Conservation (phyloP, 176 grass and related monocot species). For the Zizania latifolia region DNA sequence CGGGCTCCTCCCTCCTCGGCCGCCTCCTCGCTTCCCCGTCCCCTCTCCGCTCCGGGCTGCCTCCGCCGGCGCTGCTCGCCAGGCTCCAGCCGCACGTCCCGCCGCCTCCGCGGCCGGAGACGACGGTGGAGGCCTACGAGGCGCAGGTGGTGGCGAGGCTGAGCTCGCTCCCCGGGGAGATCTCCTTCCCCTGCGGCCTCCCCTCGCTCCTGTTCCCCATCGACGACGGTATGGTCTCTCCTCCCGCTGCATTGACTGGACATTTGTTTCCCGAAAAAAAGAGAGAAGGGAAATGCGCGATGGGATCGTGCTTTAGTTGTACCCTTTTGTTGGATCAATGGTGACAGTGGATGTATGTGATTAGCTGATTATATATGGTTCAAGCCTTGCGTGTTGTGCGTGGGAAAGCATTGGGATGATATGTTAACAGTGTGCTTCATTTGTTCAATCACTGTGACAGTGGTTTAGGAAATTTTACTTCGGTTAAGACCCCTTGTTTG, state of each 20-base stretch:
- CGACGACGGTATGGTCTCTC: slow-evolving; percentile 42
- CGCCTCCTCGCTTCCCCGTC: slow-evolving; percentile 43
- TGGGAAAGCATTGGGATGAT: background rate
- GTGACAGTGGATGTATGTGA: background rate
- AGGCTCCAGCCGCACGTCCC: slow-evolving; percentile 25
- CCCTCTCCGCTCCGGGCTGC: slow-evolving; percentile 17
- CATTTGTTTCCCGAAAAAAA: too few species aligned
- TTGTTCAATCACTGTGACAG: background rate
- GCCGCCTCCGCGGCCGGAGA: background rate
- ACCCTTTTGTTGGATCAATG: background rate
- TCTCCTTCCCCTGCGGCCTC: slow-evolving; percentile 66
- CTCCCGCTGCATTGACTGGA: background rate
- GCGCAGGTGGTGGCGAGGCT: slow-evolving; percentile 41
- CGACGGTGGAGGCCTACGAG: slow-evolving; percentile 27
- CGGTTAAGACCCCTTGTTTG: too few species aligned
- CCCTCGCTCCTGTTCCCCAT: slow-evolving; percentile 84
- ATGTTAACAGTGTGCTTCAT: background rate
- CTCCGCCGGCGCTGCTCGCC: slow-evolving; percentile 22
- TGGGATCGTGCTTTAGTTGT: background rate
- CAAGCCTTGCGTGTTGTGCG: background rate
- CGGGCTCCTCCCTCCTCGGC: slow-evolving; percentile 56
- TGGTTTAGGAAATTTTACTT: background rate
- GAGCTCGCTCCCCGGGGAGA: slow-evolving; percentile 30
- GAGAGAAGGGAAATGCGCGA: too few species aligned
- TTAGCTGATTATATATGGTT: background rate